phyloP scores from a whole-genome alignment of 2,329 filamentous ascomycete species.

The Dendryphion nanum region DNA sequence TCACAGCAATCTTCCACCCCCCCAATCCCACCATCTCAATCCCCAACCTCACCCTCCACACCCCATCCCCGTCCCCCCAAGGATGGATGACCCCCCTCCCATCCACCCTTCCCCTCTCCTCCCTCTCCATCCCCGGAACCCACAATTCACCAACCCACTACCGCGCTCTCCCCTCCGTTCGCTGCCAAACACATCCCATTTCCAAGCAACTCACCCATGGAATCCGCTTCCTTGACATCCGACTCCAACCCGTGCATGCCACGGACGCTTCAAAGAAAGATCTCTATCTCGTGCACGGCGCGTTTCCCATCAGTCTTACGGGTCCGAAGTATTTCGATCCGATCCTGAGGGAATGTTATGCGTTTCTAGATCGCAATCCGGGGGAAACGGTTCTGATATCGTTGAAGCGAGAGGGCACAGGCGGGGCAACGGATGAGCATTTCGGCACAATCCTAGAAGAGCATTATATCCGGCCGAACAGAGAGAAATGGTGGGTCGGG shows the following conservation, averaged over 20 bases:
- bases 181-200: slow-evolving; percentile 82
- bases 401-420: slow-evolving; percentile 87
- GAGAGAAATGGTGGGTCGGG: slow-evolving; percentile 72
- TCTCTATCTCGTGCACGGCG: slow-evolving; percentile 82
- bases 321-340: slow-evolving; percentile 76
- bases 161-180: slow-evolving; percentile 83
- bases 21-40: slow-evolving; percentile 39
- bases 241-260: slow-evolving; percentile 66
- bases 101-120: slow-evolving; percentile 70
- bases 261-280: slow-evolving; percentile 60
- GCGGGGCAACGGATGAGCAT: slow-evolving; percentile 74
- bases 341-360: slow-evolving; percentile 68
- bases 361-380: slow-evolving; percentile 75
- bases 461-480: slow-evolving; percentile 63
- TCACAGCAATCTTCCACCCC: slow-evolving; percentile 45
- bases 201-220: slow-evolving; percentile 81
- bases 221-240: slow-evolving; percentile 90
- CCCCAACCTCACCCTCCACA: slow-evolving; percentile 32
- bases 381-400: slow-evolving; percentile 82
- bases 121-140: slow-evolving; percentile 88
- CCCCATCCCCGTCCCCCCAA: slow-evolving; percentile 52
- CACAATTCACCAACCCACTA: slow-evolving; percentile 91
- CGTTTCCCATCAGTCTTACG: slow-evolving; percentile 82
- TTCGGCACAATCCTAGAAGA: slow-evolving; percentile 70
- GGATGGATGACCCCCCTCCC: slow-evolving; percentile 82